These are phyloP conservation scores for Fusarium goolgardi DNA, from an alignment of 2,329 filamentous ascomycete species.

Conservation along the genomic window DNA sequence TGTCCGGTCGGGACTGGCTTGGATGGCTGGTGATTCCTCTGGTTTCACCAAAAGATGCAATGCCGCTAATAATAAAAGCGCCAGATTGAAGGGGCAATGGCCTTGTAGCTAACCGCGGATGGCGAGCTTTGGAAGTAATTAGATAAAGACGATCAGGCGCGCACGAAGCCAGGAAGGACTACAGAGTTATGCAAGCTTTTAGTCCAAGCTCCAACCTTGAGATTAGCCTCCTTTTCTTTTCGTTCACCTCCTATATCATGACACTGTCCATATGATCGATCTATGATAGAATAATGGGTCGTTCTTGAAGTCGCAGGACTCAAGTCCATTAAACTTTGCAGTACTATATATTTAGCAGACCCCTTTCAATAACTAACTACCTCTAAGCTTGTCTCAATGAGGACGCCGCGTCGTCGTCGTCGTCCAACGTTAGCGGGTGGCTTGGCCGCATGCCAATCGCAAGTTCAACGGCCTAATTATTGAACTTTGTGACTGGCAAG, in stretches of 20 bases:
- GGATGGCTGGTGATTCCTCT: constrained; percentile 20
- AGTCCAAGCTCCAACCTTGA: constrained; percentile 1
- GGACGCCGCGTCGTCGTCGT: constrained; percentile 15
- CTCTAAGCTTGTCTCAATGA: constrained; percentile 26
- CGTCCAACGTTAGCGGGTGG: constrained; percentile 23
- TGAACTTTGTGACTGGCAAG: constrained; percentile 25
- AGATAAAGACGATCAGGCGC: neutral
- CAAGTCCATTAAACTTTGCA: neutral
- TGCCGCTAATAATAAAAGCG: constrained; percentile 10
- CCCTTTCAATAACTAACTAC: neutral
- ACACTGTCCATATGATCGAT: constrained; percentile 15
- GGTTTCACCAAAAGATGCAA: constrained; percentile 39
- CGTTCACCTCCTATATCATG: neutral
- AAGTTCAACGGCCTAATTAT: constrained; percentile 5
- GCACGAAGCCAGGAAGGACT: neutral
- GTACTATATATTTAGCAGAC: neutral
- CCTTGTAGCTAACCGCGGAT: constrained; percentile 14
- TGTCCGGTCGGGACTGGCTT: constrained; percentile 28
- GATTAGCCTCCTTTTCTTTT: constrained; percentile 4
- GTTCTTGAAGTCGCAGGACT: constrained; percentile 22
- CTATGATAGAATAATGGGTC: constrained; percentile 16
- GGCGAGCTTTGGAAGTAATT: constrained; percentile 14
- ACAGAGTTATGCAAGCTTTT: neutral
- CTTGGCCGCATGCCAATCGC: constrained; percentile 29
- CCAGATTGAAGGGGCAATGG: constrained; percentile 15